phyloP scores from a whole-genome alignment of 306 rosid species.

The Trifolium dubium region DNA sequence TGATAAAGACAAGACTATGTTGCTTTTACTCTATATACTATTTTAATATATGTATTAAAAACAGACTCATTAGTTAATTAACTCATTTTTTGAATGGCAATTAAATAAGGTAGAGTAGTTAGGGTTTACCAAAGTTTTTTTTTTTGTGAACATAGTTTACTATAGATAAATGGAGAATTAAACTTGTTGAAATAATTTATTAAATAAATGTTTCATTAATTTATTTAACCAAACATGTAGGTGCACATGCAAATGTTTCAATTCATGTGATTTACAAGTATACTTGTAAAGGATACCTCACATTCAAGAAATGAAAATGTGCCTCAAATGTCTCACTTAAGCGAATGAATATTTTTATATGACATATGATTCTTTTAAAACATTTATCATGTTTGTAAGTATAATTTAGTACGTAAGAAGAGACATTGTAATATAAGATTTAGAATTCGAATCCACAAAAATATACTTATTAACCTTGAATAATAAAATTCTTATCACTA shows the following conservation, averaged over 20 bases:
- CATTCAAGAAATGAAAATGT: slow-evolving; percentile 35
- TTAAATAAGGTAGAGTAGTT: slow-evolving; percentile 28
- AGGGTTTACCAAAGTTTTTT: neutral
- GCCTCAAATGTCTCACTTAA: neutral
- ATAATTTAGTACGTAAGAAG: no score
- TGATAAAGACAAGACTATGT: slow-evolving; percentile 28
- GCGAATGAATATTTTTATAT: neutral
- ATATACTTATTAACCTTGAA: no score
- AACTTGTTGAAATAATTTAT: neutral
- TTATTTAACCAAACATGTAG: neutral
- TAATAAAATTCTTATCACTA: no score
- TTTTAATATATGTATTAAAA: slow-evolving; percentile 2
- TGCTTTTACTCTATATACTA: slow-evolving; percentile 17
- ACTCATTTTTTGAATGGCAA: slow-evolving; percentile 16
- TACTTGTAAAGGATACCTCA: slow-evolving; percentile 37
- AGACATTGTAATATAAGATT: no score
- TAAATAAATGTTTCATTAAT: neutral
- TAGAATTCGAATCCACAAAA: no score
- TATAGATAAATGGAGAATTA: neutral
- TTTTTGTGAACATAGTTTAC: neutral
- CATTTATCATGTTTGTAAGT: no score
- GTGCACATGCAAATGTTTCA: slow-evolving; percentile 13
- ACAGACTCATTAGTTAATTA: slow-evolving; percentile 36
- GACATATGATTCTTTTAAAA: no score
- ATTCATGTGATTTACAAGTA: slow-evolving; percentile 33